Evolutionary conservation across 1,139 yeast genomes (phyloP).

Genomic region (Debaryomycetaceae sp.): DNA sequence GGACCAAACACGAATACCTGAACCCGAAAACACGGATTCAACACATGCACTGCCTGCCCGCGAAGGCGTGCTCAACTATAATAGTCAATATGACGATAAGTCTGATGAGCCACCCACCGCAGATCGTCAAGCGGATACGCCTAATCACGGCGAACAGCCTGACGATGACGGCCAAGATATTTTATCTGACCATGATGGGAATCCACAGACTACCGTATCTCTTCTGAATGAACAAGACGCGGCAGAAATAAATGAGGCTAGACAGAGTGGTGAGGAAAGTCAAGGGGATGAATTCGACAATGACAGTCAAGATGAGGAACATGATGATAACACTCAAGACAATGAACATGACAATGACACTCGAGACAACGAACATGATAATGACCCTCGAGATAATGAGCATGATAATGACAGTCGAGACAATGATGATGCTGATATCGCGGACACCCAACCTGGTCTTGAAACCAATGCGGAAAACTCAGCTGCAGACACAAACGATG

Average conservation of each 20-base stretch:
- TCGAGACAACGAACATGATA: slow-evolving; percentile 9
- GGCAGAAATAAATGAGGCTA: slow-evolving; percentile 5
- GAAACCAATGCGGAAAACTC: slow-evolving; percentile 10
- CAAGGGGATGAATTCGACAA: slow-evolving; percentile 7
- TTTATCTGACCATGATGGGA: no score
- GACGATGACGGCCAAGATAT: no score
- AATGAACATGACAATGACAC: slow-evolving; percentile 8
- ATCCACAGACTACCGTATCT: no score
- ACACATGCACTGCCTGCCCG: no score
- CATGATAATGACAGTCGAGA: slow-evolving; percentile 10
- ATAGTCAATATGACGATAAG: no score
- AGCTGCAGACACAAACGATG: slow-evolving; percentile 6
- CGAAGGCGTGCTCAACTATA: no score
- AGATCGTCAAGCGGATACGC: no score
- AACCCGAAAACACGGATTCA: no score
- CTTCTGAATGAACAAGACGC: slow-evolving; percentile 8
- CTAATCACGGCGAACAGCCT: no score
- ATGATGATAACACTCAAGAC: slow-evolving; percentile 13
- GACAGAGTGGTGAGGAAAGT: slow-evolving; percentile 6
- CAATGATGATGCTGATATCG: slow-evolving; percentile 7
- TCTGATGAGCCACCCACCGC: no score
- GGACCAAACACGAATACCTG: no score
- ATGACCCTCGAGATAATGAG: slow-evolving; percentile 7
- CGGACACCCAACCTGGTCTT: slow-evolving; percentile 7
- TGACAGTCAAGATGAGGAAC: slow-evolving; percentile 5